These are phyloP conservation scores for Tricholoma saponaceum DNA, from an alignment of 768 basidiomycete genomes.

Conservation along the genomic window DNA sequence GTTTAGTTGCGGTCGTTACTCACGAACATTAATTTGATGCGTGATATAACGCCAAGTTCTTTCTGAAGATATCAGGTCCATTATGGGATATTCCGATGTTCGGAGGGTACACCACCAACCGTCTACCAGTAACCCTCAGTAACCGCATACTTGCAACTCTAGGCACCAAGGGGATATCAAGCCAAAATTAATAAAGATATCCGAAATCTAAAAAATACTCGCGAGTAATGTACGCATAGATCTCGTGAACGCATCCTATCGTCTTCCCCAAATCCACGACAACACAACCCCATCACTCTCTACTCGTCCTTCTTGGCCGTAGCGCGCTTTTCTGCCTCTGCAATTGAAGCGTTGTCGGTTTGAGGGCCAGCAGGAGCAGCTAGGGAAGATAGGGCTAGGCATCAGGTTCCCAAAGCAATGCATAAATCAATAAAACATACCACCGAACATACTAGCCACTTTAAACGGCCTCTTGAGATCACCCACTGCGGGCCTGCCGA, in stretches of 20 bases:
- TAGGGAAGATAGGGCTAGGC: neutral
- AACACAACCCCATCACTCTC: neutral
- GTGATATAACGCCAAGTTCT: no score
- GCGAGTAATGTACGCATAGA: neutral
- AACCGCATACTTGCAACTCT: no score
- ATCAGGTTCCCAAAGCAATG: neutral
- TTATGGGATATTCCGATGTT: no score
- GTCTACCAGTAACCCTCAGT: no score
- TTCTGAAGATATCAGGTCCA: no score
- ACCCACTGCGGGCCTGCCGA: slow-evolving; percentile 76
- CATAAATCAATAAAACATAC: slow-evolving; percentile 30
- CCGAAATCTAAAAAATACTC: neutral
- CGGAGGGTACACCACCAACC: no score
- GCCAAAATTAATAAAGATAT: neutral
- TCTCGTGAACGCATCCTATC: neutral
- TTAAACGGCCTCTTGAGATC: slow-evolving; percentile 92
- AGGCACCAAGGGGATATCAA: neutral
- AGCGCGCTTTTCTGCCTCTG: slow-evolving; percentile 84
- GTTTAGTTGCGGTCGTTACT: no score
- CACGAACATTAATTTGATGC: no score
- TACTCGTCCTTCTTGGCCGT: slow-evolving; percentile 79
- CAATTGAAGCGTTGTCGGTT: slow-evolving; percentile 82
- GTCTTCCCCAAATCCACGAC: neutral
- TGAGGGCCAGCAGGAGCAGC: slow-evolving; percentile 61
- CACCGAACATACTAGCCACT: slow-evolving; percentile 65